Conservation (phyloP, 2,329 filamentous ascomycete species). For the Amylocarpus encephaloides region DNA sequence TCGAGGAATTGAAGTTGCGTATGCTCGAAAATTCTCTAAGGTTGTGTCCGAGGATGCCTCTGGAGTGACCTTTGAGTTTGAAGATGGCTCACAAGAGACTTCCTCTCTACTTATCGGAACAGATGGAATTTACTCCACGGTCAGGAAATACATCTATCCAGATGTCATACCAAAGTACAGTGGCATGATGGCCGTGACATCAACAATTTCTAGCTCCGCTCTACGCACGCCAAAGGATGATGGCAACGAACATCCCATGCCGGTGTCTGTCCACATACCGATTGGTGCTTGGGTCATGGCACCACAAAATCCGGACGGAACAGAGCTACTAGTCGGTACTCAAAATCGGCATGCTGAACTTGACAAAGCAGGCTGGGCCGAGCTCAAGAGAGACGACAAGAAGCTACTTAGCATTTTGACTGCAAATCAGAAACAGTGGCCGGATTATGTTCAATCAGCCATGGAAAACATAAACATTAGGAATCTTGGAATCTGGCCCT, state of each 20-base stretch:
- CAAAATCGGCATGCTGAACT: constrained; percentile 35
- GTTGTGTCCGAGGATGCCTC: constrained; percentile 36
- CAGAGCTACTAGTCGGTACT: constrained; percentile 41
- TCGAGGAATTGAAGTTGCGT: constrained; percentile 37
- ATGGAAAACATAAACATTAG: constrained; percentile 29
- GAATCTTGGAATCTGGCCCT: constrained; percentile 38
- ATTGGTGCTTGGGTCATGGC: constrained; percentile 43
- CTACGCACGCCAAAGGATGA: constrained; percentile 5
- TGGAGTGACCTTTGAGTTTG: constrained; percentile 40
- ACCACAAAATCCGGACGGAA: constrained; percentile 41
- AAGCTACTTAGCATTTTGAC: constrained; percentile 31
- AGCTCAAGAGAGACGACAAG: constrained; percentile 34
- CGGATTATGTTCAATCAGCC: constrained; percentile 32
- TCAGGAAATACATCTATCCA: constrained; percentile 44
- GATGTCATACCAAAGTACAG: constrained; percentile 43
- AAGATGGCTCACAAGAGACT: constrained; percentile 35
- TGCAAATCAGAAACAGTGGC: constrained; percentile 29
- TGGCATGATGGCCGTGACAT: constrained; percentile 37
- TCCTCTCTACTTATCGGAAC: constrained; percentile 45
- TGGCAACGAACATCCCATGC: background rate
- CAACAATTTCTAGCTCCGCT: constrained; percentile 18
- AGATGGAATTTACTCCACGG: constrained; percentile 51
- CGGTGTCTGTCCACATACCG: background rate
- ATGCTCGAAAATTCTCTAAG: constrained; percentile 39
- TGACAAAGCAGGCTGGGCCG: constrained; percentile 37